Conservation (phyloP, 2,329 filamentous ascomycete genomes). For the Scortechinia acanthostroma region DNA sequence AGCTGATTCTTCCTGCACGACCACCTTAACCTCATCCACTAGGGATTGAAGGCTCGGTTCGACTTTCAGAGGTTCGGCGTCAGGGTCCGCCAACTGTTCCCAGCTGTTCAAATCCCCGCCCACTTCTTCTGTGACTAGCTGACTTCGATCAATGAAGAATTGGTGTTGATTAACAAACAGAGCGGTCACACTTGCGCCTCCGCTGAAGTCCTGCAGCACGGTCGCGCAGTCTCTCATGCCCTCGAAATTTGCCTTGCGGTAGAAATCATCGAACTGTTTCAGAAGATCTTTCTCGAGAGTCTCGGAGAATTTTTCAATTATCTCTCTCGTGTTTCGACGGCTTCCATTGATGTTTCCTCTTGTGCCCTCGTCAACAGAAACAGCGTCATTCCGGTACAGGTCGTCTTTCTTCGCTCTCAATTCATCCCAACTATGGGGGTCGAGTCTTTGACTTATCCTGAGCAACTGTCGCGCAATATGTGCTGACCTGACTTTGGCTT, state of each 20-base stretch:
- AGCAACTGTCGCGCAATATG: slow-evolving; percentile 89
- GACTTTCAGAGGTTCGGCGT: slow-evolving; percentile 82
- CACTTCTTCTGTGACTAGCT: slow-evolving; percentile 68
- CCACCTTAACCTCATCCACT: slow-evolving; percentile 86
- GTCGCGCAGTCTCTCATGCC: slow-evolving; percentile 97
- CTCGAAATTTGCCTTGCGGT: slow-evolving; percentile 88
- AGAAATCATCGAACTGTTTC: slow-evolving; percentile 95
- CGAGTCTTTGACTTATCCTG: slow-evolving; percentile 85
- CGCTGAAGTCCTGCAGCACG: slow-evolving; percentile 91
- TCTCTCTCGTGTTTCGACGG: slow-evolving; percentile 67
- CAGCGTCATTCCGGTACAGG: slow-evolving; percentile 27
- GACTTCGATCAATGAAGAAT: slow-evolving; percentile 95
- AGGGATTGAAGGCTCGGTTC: slow-evolving; percentile 88
- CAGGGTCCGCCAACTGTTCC: slow-evolving; percentile 89
- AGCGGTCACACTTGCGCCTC: slow-evolving; percentile 88
- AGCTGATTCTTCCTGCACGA: slow-evolving; percentile 92
- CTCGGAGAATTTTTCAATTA: slow-evolving; percentile 94
- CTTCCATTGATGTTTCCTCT: slow-evolving; percentile 37
- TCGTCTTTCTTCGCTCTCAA: slow-evolving; percentile 29
- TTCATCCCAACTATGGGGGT: slow-evolving; percentile 67
- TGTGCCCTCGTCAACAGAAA: slow-evolving; percentile 35
- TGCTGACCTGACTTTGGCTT: slow-evolving; percentile 89
- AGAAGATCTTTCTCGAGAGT: slow-evolving; percentile 90
- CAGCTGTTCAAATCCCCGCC: slow-evolving; percentile 53
- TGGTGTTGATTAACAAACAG: slow-evolving; percentile 98